Evolutionary conservation across 164 flowering plant species (phyloP).

Genomic region (Liriodendron chinense): DNA sequence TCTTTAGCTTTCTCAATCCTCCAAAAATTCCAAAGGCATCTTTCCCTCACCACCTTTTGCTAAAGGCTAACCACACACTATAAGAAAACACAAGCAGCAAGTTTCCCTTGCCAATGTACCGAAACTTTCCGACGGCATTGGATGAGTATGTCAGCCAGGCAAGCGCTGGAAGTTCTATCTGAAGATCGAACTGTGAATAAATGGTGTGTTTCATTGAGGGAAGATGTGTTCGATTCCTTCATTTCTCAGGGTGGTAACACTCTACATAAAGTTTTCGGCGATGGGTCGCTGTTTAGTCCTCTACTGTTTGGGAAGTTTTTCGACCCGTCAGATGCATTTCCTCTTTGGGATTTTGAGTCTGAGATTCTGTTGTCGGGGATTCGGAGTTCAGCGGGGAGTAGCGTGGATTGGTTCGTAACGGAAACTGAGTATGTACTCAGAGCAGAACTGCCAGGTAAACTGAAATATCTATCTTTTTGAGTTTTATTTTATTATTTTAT

Average conservation of each 20-base stretch:
- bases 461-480: background rate
- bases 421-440: slow-evolving; percentile 58
- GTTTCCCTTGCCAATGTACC: slow-evolving; percentile 12
- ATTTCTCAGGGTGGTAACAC: slow-evolving; percentile 33
- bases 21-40: slow-evolving; percentile 44
- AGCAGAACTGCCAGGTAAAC: slow-evolving; percentile 67
- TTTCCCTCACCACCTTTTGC: slow-evolving; percentile 26
- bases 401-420: slow-evolving; percentile 70
- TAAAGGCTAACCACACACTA: slow-evolving; percentile 18
- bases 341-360: slow-evolving; percentile 85
- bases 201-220: slow-evolving; percentile 65
- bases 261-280: slow-evolving; percentile 49
- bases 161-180: slow-evolving; percentile 47
- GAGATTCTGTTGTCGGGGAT: slow-evolving; percentile 46
- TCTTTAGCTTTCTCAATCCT: slow-evolving; percentile 32
- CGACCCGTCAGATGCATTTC: slow-evolving; percentile 95
- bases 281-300: slow-evolving; percentile 81
- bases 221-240: slow-evolving; percentile 55
- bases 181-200: slow-evolving; percentile 60
- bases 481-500: no score
- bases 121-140: background rate
- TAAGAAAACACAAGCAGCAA: slow-evolving; percentile 18
- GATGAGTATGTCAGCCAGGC: slow-evolving; percentile 32
- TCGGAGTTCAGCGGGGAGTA: slow-evolving; percentile 31
- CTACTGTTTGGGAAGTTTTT: slow-evolving; percentile 79